A percentile compares a stretch with the other conserved stretches of the same genome.
Evolutionary conservation across 768 basidiomycete species (phyloP).

Genomic region (Psilocybe sp.): DNA sequence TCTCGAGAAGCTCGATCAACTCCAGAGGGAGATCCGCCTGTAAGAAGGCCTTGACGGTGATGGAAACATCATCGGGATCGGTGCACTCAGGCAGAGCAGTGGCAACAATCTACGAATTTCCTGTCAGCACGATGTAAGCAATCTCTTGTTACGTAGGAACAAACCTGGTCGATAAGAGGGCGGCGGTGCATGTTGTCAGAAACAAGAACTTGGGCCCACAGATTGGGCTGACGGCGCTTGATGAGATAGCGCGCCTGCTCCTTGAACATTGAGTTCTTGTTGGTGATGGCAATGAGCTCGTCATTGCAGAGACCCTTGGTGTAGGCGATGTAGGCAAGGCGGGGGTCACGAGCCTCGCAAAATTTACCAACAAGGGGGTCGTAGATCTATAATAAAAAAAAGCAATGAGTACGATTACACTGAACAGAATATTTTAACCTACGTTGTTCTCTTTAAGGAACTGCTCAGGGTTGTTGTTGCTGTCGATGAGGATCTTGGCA

Average conservation of each 20-base stretch:
- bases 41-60: slow-evolving; percentile 98
- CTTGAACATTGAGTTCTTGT: slow-evolving; percentile 99
- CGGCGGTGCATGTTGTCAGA: slow-evolving; percentile 90
- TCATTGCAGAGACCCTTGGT: slow-evolving; percentile 99
- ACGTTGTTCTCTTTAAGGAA: slow-evolving; percentile 99
- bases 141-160: too few species aligned
- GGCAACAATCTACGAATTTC: slow-evolving; percentile 66
- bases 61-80: slow-evolving; percentile 96
- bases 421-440: slow-evolving; percentile 25
- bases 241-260: slow-evolving; percentile 98
- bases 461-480: slow-evolving; percentile 95
- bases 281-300: slow-evolving; percentile 94
- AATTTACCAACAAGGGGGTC: slow-evolving; percentile 98
- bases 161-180: slow-evolving; percentile 87
- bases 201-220: slow-evolving; percentile 94
- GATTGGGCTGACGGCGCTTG: slow-evolving; percentile 90
- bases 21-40: slow-evolving; percentile 96
- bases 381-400: slow-evolving; percentile 81
- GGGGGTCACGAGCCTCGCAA: slow-evolving; percentile 98
- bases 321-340: slow-evolving; percentile 98
- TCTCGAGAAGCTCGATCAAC: slow-evolving; percentile 95
- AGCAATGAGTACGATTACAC: slow-evolving; percentile 3
- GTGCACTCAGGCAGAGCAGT: slow-evolving; percentile 96
- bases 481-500: slow-evolving; percentile 98
- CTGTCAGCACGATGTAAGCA: too few species aligned